Evolutionary conservation across 441 rosid species (phyloP).

Genomic region (Adansonia madagascariensis): DNA sequence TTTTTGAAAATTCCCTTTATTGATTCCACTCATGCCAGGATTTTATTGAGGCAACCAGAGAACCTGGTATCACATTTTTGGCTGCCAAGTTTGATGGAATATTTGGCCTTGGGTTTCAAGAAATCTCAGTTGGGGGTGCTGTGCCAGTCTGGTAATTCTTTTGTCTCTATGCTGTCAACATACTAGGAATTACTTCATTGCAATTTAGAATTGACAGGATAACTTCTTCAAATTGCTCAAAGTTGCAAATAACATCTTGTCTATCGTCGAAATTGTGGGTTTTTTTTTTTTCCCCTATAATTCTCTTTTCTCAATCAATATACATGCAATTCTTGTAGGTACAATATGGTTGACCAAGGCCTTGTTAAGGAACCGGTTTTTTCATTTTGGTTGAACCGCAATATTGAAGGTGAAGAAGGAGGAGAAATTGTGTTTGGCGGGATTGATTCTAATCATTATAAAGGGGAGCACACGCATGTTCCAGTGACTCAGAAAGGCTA

Average conservation of each 20-base stretch:
- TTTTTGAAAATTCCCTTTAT: not conserved
- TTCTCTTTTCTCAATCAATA: not conserved
- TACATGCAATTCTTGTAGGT: conserved; percentile 41
- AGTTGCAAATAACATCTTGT: not conserved
- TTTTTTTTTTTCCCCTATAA: not conserved
- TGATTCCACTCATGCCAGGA: conserved; percentile 40
- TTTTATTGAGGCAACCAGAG: conserved; percentile 70
- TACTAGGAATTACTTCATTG: conserved; percentile 1
- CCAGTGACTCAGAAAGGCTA: conserved; percentile 72
- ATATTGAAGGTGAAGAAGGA: conserved; percentile 53
- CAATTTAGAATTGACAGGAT: conserved; percentile 8
- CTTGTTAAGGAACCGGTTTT: conserved; percentile 58
- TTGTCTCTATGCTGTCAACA: conserved; percentile 1
- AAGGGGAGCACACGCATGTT: conserved; percentile 67
- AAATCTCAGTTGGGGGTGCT: conserved; percentile 58
- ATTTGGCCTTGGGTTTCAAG: conserved; percentile 68
- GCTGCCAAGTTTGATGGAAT: conserved; percentile 72
- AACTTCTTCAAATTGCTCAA: not conserved
- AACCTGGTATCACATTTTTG: conserved; percentile 65
- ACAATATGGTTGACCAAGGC: conserved; percentile 62
- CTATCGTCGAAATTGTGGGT: not conserved
- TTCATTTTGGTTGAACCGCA: conserved; percentile 72
- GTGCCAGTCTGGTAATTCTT: conserved; percentile 58
- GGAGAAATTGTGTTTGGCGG: conserved; percentile 77
- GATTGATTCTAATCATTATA: conserved; percentile 52